Base-by-base conservation (phyloP, 2,329 filamentous ascomycete species). In the Aspergillus thermomutatus region DNA sequence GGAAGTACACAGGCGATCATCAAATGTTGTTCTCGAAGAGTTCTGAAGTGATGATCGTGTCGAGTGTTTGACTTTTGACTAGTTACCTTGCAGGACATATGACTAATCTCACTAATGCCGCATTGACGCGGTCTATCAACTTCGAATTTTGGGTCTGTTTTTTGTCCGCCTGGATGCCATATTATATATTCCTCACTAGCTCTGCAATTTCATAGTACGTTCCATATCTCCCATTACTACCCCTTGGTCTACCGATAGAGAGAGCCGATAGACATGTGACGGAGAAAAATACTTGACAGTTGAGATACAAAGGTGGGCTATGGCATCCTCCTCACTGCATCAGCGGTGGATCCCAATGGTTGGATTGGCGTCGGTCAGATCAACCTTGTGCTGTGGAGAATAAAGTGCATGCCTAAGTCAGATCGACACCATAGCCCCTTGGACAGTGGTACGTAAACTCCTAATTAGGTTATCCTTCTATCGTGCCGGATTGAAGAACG, bases 311-410 rank as follows among this genome's bases (percentile, higher is more conserved):
- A 34, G 31, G 31, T 34, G 31, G 31, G 14, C 31, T 43, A 17
- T 21, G n/a, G 48, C n/a, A 25, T 48, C 19, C 26, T 8, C 17
- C 21, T 46, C 21, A 25, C n/a, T 25, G 43, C 10, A 19, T 46
- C 43, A 46, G 43, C 14, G 19, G 43, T 46, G 43, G 43, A 46
- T 43, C 40, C 40, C n/a, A n/a, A n/a, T n/a, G n/a, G n/a, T n/a
- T 49, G 52, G 56, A 47, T 52, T 55, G 49, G 52, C 52, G 43
- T 60, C 54, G 51, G 53, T 50, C 57, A 58, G 59, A 61, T 60
- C 60, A 54, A 54, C 60, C 55, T 37, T 43, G 54, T 52, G 47
- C 26, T 58, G 61, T 63, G 61, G 61, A 51, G 61, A 58, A 51
- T 19, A 55, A 46, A 37, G 50, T 54, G 53, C 25, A 59, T 43